Base-by-base conservation (phyloP, 768 basidiomycete species). In the Termitomyces sp. region DNA sequence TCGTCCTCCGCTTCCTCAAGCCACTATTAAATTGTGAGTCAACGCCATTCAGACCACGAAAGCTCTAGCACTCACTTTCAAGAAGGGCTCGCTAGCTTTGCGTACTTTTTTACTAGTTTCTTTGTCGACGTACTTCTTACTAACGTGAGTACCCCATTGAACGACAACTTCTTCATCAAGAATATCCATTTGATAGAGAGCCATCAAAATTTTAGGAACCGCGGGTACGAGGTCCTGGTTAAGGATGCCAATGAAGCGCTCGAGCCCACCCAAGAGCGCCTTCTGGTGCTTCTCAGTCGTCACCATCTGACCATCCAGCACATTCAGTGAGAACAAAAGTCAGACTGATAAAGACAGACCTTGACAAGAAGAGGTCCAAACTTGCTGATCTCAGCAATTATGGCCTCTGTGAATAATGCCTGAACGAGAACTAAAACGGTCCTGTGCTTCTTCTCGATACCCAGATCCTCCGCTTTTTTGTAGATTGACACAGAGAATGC, bases 271-370 rank as follows among this genome's bases (percentile, higher is more conserved):
- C 7, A 98, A 80, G 31, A 99, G 76, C 0, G 94, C 79, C 73
- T 98, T 99, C 72, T 97, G 93, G 66, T 96, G 92, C 72, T 94
- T 98, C 78, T 98, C 96, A 2, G 89, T 88, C 0, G 88, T 88
- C 50, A 91, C 86, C 81, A 95, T 82, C 92, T 95, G 56, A 7
- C 24, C 29, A 34, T 16, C 29, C 16, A 34, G 49, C 8, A 24
- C 31, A 37, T 59, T 13, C 67, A 61, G 44, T 59, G 60, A 31
- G 54, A 18, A 5, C 13, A 12, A 48, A 8, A 7, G 46, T 41
- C 2, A 37, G 44, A 54, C 26, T 39, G 16, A 10, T 37, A 41
- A 34, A n/a, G 10, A 72, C 80, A 26, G 58, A 92, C 93, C 81
- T 94, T 94, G 55, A 77, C 79, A 54, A 98, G 80, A 5, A 98